Base-by-base conservation (phyloP, 768 basidiomycete species). In the Suillus decipiens region DNA sequence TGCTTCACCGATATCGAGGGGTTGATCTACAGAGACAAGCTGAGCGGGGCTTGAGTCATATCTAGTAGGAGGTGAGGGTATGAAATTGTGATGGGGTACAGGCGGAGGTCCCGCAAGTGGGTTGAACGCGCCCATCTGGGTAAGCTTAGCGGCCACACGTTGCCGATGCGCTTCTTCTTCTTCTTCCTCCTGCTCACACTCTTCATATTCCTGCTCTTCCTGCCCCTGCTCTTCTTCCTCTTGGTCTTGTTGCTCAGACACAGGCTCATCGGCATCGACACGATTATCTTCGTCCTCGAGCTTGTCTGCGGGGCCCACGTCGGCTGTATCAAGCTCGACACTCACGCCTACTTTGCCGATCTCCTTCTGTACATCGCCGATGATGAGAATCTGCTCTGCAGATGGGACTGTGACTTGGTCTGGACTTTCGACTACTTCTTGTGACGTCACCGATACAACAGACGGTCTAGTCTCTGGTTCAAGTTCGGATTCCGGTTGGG, bases 41-140 rank as follows among this genome's bases (percentile, higher is more conserved):
- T 70, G 69, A 17, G 17, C 9, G 4, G 64, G 59, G 61, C 70
- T 24, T 2, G 70, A 63, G 1, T 36, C 60, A 28, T 6, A 24
- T 9, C 17, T 57, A 31, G 28, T 24, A 19, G 37, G 11, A 41
- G 56, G 24, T 39, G 56, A 57, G 9, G 60, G 24, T 28, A 28
- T 57, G n/a, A 55, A 43, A 7, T 56, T 54, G 63, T 61, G 73
- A 15, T 67, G 71, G 5, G 65, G 58, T 36, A 67, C 15, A 10
- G 68, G 71, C 31, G 77, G 74, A 34, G 70, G 78, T 15, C 78
- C 74, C 9, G 79, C 75, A 60, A 88, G 81, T 3, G 88, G 85
- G 67, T 88, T 79, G 77, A 82, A 76, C 66, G 84, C 82, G 17
- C 89, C 90, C 78, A 86, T 86, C 73, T 85, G 84, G 8, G 86